phyloP scores from a whole-genome alignment of 345 rosid species.

The Salix purpurea region DNA sequence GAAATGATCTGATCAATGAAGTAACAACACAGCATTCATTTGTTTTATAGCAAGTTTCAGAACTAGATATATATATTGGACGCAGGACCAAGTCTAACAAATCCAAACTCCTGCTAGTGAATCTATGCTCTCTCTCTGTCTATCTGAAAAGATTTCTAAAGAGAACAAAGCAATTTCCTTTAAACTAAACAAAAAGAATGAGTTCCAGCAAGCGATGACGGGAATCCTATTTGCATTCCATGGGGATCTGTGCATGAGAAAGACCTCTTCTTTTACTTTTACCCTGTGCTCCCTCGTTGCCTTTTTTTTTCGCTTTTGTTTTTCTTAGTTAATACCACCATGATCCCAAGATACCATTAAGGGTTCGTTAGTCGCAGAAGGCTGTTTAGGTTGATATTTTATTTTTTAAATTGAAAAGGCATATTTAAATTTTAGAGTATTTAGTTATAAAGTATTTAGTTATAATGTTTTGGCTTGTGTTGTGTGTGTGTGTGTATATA shows the following conservation, averaged over 20 bases:
- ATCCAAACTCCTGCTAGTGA: conserved; percentile 37
- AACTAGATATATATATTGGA: conserved; percentile 6
- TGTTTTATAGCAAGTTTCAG: conserved; percentile 27
- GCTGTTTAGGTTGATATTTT: neutral
- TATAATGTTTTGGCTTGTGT: too few relatives aligned
- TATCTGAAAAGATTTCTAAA: conserved; percentile 33
- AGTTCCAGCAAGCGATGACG: conserved; percentile 55
- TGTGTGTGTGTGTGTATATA: too few relatives aligned
- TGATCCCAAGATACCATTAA: neutral
- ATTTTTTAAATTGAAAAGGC: too few relatives aligned
- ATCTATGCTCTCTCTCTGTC: conserved; percentile 23
- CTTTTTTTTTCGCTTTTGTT: neutral
- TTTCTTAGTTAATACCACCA: neutral
- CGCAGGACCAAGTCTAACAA: conserved; percentile 31
- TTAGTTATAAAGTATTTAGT: too few relatives aligned
- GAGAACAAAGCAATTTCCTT: conserved; percentile 56
- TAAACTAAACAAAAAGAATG: conserved; percentile 69
- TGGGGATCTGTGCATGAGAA: conserved; percentile 97
- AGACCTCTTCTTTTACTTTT: conserved; percentile 61
- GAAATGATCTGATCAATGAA: conserved; percentile 35
- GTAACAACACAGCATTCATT: neutral
- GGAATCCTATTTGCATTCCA: conserved; percentile 65
- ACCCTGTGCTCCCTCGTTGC: conserved; percentile 23
- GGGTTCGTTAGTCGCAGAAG: neutral
- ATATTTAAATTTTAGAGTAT: too few relatives aligned